Percentiles rank a stretch among this genome's conserved stretches.
These are phyloP conservation scores for Trichoderma gamsii DNA, from an alignment of 495 filamentous ascomycete genomes.

Conservation along the genomic window DNA sequence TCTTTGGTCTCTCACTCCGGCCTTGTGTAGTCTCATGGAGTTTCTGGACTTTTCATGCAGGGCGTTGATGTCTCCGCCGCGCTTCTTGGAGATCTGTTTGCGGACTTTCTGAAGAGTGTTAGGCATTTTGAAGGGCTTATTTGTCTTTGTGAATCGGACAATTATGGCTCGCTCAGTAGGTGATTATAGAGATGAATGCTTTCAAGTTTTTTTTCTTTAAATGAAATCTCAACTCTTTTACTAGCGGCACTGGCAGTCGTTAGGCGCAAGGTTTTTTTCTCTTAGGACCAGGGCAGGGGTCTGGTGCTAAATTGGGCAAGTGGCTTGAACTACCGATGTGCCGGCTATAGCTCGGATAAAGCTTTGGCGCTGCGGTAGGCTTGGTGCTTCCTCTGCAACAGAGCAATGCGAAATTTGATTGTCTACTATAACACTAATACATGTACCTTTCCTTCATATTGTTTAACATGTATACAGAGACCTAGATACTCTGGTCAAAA, in stretches of 20 bases:
- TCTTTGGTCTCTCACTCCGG: slow-evolving; percentile 68
- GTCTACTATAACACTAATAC: too few relatives aligned
- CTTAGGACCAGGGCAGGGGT: background rate
- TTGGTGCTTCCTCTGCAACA: too few relatives aligned
- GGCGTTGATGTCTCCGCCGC: slow-evolving; percentile 56
- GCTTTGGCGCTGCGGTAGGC: too few relatives aligned
- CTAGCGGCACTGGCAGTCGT: background rate
- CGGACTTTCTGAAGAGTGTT: slow-evolving; percentile 70
- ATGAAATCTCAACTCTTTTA: background rate
- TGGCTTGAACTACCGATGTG: background rate
- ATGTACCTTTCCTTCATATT: too few relatives aligned
- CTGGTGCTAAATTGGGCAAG: background rate
- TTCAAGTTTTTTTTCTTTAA: background rate
- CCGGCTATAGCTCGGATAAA: slow-evolving; percentile 1
- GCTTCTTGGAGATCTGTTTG: slow-evolving; percentile 77
- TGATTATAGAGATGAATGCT: background rate
- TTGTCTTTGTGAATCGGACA: slow-evolving; percentile 69
- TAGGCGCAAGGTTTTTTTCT: background rate
- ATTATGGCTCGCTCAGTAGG: slow-evolving; percentile 33
- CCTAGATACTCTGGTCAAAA: too few relatives aligned
- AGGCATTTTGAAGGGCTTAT: slow-evolving; percentile 76
- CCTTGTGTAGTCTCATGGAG: slow-evolving; percentile 64
- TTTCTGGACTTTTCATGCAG: slow-evolving; percentile 83
- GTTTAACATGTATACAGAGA: too few relatives aligned
- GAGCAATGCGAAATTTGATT: too few relatives aligned